A percentile compares a stretch with the other conserved stretches of the same genome.
phyloP scores from a whole-genome alignment of 768 basidiomycete genomes.

The Leccinum boreale region DNA sequence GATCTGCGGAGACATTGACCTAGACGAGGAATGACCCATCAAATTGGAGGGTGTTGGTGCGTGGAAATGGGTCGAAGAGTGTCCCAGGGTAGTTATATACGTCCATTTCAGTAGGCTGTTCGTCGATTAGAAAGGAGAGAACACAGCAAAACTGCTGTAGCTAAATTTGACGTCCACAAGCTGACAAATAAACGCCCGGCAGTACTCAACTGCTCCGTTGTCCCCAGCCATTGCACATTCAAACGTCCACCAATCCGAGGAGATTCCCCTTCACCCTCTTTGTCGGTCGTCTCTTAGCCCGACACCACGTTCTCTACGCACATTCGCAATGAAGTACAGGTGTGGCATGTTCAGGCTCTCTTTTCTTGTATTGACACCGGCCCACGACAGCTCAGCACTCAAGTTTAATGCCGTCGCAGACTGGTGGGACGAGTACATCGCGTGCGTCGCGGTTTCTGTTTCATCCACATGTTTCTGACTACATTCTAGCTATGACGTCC shows the following conservation, averaged over 20 bases:
- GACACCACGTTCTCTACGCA: slow-evolving; percentile 2
- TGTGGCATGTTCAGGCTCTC: background rate
- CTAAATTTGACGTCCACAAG: background rate
- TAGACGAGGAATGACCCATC: slow-evolving; percentile 16
- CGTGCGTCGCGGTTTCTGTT: no score
- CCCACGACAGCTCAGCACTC: slow-evolving; percentile 60
- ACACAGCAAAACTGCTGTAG: no score
- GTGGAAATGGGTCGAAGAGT: background rate
- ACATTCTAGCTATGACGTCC: slow-evolving; percentile 67
- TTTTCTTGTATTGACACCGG: background rate
- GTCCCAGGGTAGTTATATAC: background rate
- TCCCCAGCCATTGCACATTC: slow-evolving; percentile 9
- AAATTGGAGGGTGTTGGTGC: background rate
- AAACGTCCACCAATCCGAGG: slow-evolving; percentile 15
- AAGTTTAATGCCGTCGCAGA: slow-evolving; percentile 89
- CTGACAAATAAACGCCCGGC: background rate
- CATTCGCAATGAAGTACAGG: slow-evolving; percentile 35
- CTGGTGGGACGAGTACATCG: no score
- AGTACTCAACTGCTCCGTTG: no score
- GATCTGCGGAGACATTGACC: slow-evolving; percentile 7
- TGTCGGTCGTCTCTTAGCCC: background rate
- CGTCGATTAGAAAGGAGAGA: background rate
- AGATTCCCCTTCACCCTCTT: slow-evolving; percentile 24
- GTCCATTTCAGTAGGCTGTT: background rate
- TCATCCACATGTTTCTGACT: background rate